These are phyloP conservation scores for Talaromyces stipitatus DNA, from an alignment of 495 filamentous ascomycete genomes.

Conservation along the genomic window DNA sequence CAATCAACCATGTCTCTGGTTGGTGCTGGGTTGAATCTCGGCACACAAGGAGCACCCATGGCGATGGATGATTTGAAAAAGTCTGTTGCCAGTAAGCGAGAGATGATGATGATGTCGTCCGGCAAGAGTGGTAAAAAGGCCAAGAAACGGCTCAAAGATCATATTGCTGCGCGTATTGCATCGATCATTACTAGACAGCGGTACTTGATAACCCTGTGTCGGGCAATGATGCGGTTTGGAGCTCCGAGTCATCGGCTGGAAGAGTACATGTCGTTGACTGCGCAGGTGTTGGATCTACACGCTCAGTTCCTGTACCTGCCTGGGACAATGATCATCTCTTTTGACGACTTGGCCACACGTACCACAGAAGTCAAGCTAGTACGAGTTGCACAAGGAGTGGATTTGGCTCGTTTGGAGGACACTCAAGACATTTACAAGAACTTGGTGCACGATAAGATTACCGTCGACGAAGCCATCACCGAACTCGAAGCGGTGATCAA, in stretches of 20 bases:
- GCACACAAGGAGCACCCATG: slow-evolving; percentile 24
- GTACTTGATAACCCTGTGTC: slow-evolving; percentile 82
- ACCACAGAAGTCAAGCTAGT: slow-evolving; percentile 92
- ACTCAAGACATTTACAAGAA: slow-evolving; percentile 89
- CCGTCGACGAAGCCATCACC: slow-evolving; percentile 74
- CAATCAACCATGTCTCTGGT: slow-evolving; percentile 36
- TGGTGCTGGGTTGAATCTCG: slow-evolving; percentile 43
- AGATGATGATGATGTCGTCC: slow-evolving; percentile 6
- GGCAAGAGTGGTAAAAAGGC: slow-evolving; percentile 20
- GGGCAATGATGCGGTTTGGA: slow-evolving; percentile 78
- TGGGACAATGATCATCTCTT: slow-evolving; percentile 92
- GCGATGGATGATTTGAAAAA: slow-evolving; percentile 19
- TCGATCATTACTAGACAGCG: slow-evolving; percentile 77
- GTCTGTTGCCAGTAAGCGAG: slow-evolving; percentile 21
- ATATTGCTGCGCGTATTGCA: slow-evolving; percentile 82
- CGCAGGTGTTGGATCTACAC: slow-evolving; percentile 79
- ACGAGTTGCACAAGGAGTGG: slow-evolving; percentile 65
- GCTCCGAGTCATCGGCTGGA: slow-evolving; percentile 75
- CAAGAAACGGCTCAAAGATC: slow-evolving; percentile 54
- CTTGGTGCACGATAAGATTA: slow-evolving; percentile 79
- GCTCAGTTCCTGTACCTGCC: slow-evolving; percentile 90
- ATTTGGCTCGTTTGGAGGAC: slow-evolving; percentile 78
- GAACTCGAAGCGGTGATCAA: slow-evolving; percentile 62
- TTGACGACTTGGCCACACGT: slow-evolving; percentile 82
- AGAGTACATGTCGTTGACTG: slow-evolving; percentile 87